Percentiles rank a stretch among this genome's conserved stretches.
Conservation (phyloP, 768 basidiomycete genomes). For the Russula brevipes region DNA sequence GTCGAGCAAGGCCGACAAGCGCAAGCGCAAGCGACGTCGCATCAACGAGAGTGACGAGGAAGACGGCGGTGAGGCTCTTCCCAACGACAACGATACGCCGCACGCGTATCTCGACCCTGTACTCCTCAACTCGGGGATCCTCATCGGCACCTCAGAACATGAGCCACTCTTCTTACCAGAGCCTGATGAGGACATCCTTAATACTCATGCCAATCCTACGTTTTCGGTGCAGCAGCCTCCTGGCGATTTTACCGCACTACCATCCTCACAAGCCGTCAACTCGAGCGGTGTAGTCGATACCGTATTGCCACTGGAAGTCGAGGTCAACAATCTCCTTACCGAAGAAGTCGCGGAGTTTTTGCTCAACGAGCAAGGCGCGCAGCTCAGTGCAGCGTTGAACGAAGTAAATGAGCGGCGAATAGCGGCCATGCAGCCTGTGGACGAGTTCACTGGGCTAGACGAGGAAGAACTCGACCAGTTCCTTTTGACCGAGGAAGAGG, state of each 20-base stretch:
- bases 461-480: constrained; percentile 86
- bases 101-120: constrained; percentile 45
- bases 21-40: constrained; percentile 36
- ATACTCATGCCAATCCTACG: not conserved
- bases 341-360: constrained; percentile 69
- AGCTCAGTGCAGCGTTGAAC: constrained; percentile 56
- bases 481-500: constrained; percentile 72
- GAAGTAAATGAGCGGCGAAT: constrained; percentile 61
- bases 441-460: constrained; percentile 74
- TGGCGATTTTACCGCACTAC: not conserved
- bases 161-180: constrained; percentile 35
- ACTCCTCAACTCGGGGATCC: constrained; percentile 62
- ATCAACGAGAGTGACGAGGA: constrained; percentile 38
- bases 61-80: constrained; percentile 29
- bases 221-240: constrained; percentile 13
- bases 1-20: constrained; percentile 34
- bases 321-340: constrained; percentile 55
- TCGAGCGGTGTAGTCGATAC: constrained; percentile 12
- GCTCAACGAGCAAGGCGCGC: constrained; percentile 52
- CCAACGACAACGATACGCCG: constrained; percentile 27
- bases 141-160: constrained; percentile 46
- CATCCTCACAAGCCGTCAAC: constrained; percentile 8
- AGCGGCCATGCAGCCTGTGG: constrained; percentile 42
- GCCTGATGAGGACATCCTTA: constrained; percentile 28
- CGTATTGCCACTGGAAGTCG: constrained; percentile 48